Percentiles rank a stretch among this genome's conserved stretches.
Conservation (phyloP, 306 rosid genomes). For the Betula pendula region DNA sequence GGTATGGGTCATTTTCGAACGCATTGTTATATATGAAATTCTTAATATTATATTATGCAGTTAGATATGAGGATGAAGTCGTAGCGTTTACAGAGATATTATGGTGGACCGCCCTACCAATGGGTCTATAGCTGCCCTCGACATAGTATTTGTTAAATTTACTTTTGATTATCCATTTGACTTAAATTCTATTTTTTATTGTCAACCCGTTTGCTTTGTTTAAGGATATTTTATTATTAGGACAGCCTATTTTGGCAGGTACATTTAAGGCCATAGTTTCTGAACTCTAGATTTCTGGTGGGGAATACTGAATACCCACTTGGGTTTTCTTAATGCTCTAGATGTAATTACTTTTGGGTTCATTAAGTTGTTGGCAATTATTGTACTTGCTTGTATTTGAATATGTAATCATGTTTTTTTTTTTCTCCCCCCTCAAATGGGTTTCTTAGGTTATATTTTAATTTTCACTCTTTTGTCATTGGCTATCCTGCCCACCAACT, state of each 20-base stretch:
- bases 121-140: constrained; percentile 41
- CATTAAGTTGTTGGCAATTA: neutral
- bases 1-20: constrained; percentile 20
- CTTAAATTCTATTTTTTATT: constrained; percentile 16
- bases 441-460: neutral
- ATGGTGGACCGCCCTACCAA: constrained; percentile 13
- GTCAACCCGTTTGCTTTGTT: constrained; percentile 32
- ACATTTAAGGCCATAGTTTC: neutral
- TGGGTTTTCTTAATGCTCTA: constrained; percentile 8
- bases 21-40: too few species aligned
- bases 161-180: constrained; percentile 33
- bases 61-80: neutral
- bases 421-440: neutral
- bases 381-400: neutral
- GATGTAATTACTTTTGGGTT: constrained; percentile 12
- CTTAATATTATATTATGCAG: neutral
- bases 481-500: constrained; percentile 10
- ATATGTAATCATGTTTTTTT: neutral
- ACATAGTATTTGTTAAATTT: constrained; percentile 23
- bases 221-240: too few species aligned
- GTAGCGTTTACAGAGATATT: neutral
- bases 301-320: constrained; percentile 18
- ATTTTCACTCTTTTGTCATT: neutral
- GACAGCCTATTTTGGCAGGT: neutral
- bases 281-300: neutral